Evolutionary conservation across 176 grass and related monocot species (phyloP), one percentile per base, ranked within the genome.

Genomic region (Triticum urartu): DNA sequence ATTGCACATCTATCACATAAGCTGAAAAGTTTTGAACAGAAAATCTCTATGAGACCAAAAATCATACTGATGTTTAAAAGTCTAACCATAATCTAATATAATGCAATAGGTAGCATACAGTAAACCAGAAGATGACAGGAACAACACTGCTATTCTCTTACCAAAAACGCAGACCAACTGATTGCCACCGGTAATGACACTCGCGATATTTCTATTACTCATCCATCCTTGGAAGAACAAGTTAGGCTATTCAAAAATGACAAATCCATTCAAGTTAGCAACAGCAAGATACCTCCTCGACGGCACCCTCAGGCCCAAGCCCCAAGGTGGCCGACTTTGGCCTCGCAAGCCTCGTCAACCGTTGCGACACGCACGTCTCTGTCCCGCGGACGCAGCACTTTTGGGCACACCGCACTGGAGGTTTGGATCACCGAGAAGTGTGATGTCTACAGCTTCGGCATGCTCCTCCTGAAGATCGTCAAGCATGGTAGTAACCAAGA

Each of bases 241-340:
- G 79, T 68, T 81, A 68, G 15, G 21, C 5, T 26, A 34, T 14
- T 81, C 4, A 64, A 81, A 80, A 68, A 81, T 50, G 17, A n/a
- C 26, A 7, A 34, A 48, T 50, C 79, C 15, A 12, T 25, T 81
- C 43, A 50, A 33, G 25, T 50, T 81, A 33, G 18, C 42, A 18
- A 30, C 5, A 81, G 42, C 40, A 81, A 81, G 28, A 81, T 58
- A 58, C 54, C 54, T 58, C 17, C 54, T 58, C 54, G 17, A 58
- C 54, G 18, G 54, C 54, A 58, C 54, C 54, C 54, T 58, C 18
- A 70, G 9, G 67, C 26, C 63, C 5, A 65, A 70, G 9, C 34
- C 26, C 63, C 5, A 65, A 30, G 54, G 7, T 59, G 18, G 54
- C 17, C 18, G 1, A 59, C 54, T 21, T 59, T 58, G 18, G 54